Percentiles rank a stretch among this genome's conserved stretches.
These are phyloP conservation scores for Emergomyces orientalis DNA, from an alignment of 2,329 filamentous ascomycete genomes.

Conservation along the genomic window DNA sequence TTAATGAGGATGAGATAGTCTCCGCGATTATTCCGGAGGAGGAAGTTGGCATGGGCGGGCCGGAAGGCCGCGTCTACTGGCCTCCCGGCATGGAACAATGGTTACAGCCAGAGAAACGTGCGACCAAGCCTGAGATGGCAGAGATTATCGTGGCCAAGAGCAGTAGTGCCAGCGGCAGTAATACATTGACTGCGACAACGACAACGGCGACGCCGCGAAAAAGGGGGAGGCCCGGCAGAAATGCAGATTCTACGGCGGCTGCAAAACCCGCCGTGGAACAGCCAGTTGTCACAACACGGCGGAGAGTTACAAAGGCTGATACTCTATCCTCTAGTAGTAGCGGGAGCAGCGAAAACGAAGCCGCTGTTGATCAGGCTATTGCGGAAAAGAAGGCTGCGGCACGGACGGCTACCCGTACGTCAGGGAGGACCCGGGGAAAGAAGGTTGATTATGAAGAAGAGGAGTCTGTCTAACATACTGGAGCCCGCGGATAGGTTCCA, in stretches of 20 bases:
- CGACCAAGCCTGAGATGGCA: conserved; percentile 4
- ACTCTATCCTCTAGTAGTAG: neutral
- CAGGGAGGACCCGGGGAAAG: conserved; percentile 1
- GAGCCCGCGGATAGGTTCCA: neutral
- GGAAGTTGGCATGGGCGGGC: conserved; percentile 79
- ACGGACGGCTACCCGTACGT: neutral
- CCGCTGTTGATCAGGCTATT: neutral
- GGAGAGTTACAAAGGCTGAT: neutral
- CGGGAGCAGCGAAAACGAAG: neutral
- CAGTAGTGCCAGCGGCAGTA: neutral
- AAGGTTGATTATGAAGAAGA: conserved; percentile 8
- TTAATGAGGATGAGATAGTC: conserved; percentile 33
- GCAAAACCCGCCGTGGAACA: neutral
- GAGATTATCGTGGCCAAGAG: conserved; percentile 11
- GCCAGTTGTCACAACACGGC: neutral
- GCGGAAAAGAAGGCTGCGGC: neutral
- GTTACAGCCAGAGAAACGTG: conserved; percentile 65
- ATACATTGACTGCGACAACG: neutral
- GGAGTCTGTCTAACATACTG: neutral
- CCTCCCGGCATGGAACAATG: conserved; percentile 83
- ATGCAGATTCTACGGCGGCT: neutral
- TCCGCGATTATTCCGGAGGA: conserved; percentile 50
- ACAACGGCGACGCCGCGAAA: neutral
- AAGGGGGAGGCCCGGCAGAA: neutral
- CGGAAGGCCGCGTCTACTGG: conserved; percentile 78